Percentiles rank a stretch among this genome's conserved stretches.
Evolutionary conservation across 257 asterid species (phyloP).

Genomic region (Marsdenia floribunda): DNA sequence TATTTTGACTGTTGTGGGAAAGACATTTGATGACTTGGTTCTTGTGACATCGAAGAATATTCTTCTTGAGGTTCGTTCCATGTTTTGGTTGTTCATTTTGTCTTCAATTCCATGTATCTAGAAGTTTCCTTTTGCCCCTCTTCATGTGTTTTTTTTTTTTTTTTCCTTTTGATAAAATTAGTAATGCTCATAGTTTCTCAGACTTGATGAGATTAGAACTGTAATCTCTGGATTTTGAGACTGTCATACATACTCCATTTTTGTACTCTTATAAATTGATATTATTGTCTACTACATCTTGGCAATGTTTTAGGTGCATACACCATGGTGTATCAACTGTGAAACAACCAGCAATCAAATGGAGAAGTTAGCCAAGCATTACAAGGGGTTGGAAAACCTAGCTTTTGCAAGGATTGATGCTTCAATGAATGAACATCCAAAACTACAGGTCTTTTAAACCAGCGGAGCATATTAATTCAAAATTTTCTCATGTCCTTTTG

Average conservation of each 20-base stretch:
- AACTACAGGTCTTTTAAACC: constrained; percentile 41
- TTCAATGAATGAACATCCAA: constrained; percentile 79
- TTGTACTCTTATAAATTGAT: background rate
- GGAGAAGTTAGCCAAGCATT: constrained; percentile 95
- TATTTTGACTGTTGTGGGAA: constrained; percentile 69
- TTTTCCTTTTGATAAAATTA: background rate
- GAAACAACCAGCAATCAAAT: constrained; percentile 82
- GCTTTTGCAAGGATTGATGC: constrained; percentile 86
- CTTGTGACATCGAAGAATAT: constrained; percentile 50
- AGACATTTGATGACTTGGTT: constrained; percentile 76
- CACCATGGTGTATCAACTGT: constrained; percentile 95
- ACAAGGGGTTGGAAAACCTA: constrained; percentile 70
- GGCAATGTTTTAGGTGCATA: constrained; percentile 49
- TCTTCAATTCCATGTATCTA: background rate
- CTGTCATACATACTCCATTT: background rate
- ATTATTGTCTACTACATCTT: background rate
- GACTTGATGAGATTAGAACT: background rate
- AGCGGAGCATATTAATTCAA: background rate
- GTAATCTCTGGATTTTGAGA: background rate
- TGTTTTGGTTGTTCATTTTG: background rate
- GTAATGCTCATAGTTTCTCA: background rate
- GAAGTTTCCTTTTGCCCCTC: background rate
- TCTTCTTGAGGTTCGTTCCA: constrained; percentile 65
- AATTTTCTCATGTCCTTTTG: background rate
- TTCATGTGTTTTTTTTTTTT: no score